Percentiles rank a stretch among this genome's conserved stretches.
Evolutionary conservation across 345 rosid genomes (phyloP).

Genomic region (Populus nigra): DNA sequence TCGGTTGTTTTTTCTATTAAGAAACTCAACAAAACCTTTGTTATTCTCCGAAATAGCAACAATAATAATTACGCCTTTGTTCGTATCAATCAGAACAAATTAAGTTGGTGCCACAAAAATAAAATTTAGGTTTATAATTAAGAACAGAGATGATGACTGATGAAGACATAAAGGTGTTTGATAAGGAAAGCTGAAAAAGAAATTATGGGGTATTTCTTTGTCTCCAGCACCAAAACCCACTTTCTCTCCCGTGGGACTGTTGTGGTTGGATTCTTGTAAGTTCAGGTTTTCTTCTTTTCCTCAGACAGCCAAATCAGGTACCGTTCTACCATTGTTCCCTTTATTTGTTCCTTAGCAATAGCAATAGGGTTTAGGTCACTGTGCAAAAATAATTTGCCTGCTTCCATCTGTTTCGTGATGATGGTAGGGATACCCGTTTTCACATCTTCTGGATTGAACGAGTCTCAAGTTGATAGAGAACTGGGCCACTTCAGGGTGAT

Average conservation of each 20-base stretch:
- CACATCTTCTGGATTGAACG: constrained; percentile 6
- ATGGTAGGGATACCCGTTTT: background rate
- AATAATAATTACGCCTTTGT: background rate
- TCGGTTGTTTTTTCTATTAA: background rate
- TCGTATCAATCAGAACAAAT: constrained; percentile 22
- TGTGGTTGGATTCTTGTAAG: constrained; percentile 27
- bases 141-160: constrained; percentile 36
- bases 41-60: background rate
- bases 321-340: constrained; percentile 3
- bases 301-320: constrained; percentile 3
- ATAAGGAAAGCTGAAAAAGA: constrained; percentile 31
- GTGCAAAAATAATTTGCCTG: background rate
- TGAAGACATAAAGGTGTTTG: constrained; percentile 49
- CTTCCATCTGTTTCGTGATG: background rate
- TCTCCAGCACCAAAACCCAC: constrained; percentile 39
- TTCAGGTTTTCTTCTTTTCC: constrained; percentile 11
- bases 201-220: constrained; percentile 28
- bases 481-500: constrained; percentile 5
- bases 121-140: background rate
- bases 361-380: constrained; percentile 13
- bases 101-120: constrained; percentile 8
- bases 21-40: background rate
- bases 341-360: background rate
- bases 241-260: constrained; percentile 11
- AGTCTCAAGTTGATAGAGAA: constrained; percentile 5